Base-by-base conservation (phyloP, 2,329 filamentous ascomycete genomes). In the Pseudogymnoascus verrucosus region DNA sequence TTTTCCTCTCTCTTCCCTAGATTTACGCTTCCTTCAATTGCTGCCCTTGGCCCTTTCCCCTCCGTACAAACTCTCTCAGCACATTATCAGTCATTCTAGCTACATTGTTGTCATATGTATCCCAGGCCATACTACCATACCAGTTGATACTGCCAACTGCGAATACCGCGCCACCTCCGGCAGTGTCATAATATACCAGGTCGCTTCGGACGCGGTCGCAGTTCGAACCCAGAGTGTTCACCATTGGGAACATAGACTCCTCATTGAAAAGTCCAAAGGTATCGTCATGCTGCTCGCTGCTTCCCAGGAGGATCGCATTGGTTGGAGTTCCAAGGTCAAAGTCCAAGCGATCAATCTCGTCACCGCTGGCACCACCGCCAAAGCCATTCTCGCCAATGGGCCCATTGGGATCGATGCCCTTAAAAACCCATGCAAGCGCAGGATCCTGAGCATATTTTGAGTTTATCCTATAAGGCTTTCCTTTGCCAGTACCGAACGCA, bases 301-400 rank as follows among this genome's bases (percentile, higher is more conserved):
- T 69, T 21, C 70, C 71, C 16, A 74, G 60, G 4, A 75, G 60
- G 2, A 74, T 65, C 2, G 70, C 67, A 62, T 74, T 71, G 1
- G 61, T 23, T 1, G 74, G 74, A 16, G 71, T 73, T 1, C 74
- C 74, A 12, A 71, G 67, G 5, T 44, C 64, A 62, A 70, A 67
- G 60, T 76, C 74, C n/a, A 73, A 64, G 3, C 73, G 67, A 66
- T 76, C 75, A 60, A 76, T 73, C 65, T 76, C 74, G 39, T 76
- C 74, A 12, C 73, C 74, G 60, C 68, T 71, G 7, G 72, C 73
- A 19, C 73, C 71, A 42, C 72, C 72, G 1, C 71, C 72, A 12
- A 75, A 71, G 3, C 69, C 68, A 11, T 69, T 60, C 40, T 70
- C 66, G 12, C 69, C 72, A 65, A 28, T 67, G 68, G 14, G 67